Conservation (phyloP, 2,329 filamentous ascomycete species). For the Cladophialophora psammophila region DNA sequence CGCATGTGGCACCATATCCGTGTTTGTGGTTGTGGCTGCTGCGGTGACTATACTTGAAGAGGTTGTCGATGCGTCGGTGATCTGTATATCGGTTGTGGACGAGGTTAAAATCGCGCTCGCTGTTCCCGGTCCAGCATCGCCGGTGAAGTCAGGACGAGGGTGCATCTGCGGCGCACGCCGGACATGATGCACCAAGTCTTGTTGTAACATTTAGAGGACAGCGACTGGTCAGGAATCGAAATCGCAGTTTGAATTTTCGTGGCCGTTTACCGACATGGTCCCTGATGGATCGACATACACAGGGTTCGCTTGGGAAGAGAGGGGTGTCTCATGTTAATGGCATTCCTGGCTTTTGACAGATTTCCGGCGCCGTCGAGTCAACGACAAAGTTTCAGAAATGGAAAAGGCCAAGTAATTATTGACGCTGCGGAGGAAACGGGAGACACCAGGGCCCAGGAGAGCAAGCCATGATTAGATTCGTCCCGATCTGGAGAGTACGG, state of each 20-base stretch:
- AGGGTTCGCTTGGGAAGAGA: constrained; percentile 10
- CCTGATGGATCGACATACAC: constrained; percentile 8
- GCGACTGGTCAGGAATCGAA: constrained; percentile 4
- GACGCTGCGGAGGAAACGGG: not conserved
- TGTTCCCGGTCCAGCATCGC: constrained; percentile 2
- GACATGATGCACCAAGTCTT: constrained; percentile 23
- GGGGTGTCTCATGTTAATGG: constrained; percentile 17
- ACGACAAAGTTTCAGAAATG: constrained; percentile 12
- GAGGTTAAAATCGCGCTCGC: not conserved
- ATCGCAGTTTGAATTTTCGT: constrained; percentile 14
- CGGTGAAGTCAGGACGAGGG: constrained; percentile 4
- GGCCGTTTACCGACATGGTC: constrained; percentile 17
- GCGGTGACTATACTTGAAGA: not conserved
- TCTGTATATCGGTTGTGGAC: constrained; percentile 8
- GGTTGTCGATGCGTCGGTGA: not conserved
- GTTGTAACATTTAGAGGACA: constrained; percentile 24
- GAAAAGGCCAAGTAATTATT: not conserved
- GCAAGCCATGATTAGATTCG: constrained; percentile 11
- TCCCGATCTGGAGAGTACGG: constrained; percentile 13
- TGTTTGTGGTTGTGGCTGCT: constrained; percentile 1
- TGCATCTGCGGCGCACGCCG: constrained; percentile 22
- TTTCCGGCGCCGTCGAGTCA: not conserved
- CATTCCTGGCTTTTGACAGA: constrained; percentile 7
- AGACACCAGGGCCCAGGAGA: constrained; percentile 1
- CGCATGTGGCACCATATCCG: constrained; percentile 20